phyloP scores from a whole-genome alignment of 2,329 filamentous ascomycete genomes.

The Talaromyces piceae region DNA sequence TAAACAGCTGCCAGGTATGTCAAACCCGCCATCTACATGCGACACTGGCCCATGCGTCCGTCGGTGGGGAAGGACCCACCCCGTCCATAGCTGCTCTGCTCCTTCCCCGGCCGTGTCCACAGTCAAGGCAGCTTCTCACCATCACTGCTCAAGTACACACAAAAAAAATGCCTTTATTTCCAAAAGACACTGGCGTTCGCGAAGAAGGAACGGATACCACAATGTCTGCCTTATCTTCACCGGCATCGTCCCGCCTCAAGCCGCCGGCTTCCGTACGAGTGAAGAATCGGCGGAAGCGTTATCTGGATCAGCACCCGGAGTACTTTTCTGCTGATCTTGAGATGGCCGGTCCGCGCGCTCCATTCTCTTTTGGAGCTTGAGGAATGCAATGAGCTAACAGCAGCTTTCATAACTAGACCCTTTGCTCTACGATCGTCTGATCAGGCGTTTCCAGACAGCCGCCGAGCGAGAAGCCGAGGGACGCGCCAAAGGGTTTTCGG shows the following conservation, averaged over 20 bases:
- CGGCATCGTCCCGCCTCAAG: constrained; percentile 18
- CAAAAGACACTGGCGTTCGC: constrained; percentile 4
- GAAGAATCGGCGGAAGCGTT: constrained; percentile 72
- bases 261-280: constrained; percentile 42
- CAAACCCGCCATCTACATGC: background rate
- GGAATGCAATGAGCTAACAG: constrained; percentile 17
- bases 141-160: background rate
- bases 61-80: background rate
- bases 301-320: constrained; percentile 62
- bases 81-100: background rate
- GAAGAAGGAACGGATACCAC: background rate
- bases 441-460: constrained; percentile 67
- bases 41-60: too few relatives aligned
- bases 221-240: background rate
- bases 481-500: constrained; percentile 67
- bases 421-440: constrained; percentile 70
- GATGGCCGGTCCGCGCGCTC: constrained; percentile 47
- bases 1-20: too few relatives aligned
- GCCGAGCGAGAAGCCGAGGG: constrained; percentile 68
- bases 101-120: background rate
- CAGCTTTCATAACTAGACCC: constrained; percentile 52
- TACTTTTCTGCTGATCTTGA: constrained; percentile 63
- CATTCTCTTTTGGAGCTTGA: constrained; percentile 13
- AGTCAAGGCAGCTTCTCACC: background rate
- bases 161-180: constrained; percentile 8